phyloP scores from a whole-genome alignment of 2,329 filamentous ascomycete species.

The Colletotrichum zoysiae region DNA sequence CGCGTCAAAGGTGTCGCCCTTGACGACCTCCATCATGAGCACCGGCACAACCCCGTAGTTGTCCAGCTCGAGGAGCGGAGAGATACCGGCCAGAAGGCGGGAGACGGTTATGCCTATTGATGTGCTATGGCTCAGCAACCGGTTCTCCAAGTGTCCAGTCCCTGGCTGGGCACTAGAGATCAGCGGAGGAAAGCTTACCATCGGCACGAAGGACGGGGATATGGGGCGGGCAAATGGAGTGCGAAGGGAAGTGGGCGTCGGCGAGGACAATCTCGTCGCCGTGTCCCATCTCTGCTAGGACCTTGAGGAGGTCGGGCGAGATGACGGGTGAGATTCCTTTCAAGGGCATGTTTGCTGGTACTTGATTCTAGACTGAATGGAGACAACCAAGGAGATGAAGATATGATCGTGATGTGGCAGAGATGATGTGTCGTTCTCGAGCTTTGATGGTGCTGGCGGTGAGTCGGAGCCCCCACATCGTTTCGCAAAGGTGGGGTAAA shows the following conservation, averaged over 20 bases:
- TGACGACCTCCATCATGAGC: constrained; percentile 40
- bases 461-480: neutral
- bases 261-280: constrained; percentile 37
- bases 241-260: constrained; percentile 39
- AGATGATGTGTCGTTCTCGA: neutral
- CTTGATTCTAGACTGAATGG: neutral
- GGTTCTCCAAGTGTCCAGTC: neutral
- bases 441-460: constrained; percentile 16
- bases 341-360: constrained; percentile 29
- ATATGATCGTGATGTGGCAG: neutral
- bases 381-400: neutral
- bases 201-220: constrained; percentile 35
- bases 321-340: constrained; percentile 39
- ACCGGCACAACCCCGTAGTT: constrained; percentile 37
- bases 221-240: constrained; percentile 37
- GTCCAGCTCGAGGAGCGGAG: constrained; percentile 37
- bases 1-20: constrained; percentile 37
- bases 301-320: constrained; percentile 39
- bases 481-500: constrained; percentile 2
- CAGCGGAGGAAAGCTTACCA: constrained; percentile 7
- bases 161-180: neutral
- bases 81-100: constrained; percentile 29
- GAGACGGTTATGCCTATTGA: constrained; percentile 36
- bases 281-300: constrained; percentile 39
- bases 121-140: neutral